Percentiles rank a stretch among this genome's conserved stretches.
These are phyloP conservation scores for Bretschneidera sinensis DNA, from an alignment of 345 rosid species.

Conservation along the genomic window DNA sequence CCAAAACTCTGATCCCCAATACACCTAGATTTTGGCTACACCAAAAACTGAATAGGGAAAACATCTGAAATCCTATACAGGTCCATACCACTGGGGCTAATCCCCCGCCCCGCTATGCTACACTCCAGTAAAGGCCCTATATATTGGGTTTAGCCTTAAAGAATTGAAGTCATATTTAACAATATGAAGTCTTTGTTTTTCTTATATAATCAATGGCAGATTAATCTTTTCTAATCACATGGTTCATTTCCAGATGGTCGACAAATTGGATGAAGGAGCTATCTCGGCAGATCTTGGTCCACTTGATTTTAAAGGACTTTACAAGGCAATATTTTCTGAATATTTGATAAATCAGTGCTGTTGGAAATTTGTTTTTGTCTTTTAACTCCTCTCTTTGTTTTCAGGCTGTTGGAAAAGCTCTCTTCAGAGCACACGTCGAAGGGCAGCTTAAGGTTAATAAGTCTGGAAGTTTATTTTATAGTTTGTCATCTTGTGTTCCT, in stretches of 20 bases:
- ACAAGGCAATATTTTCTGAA: slow-evolving; percentile 53
- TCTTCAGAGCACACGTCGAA: slow-evolving; percentile 94
- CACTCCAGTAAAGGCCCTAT: no score
- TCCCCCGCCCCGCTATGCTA: no score
- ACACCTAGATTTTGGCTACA: no score
- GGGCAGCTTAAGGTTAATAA: slow-evolving; percentile 85
- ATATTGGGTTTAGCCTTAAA: no score
- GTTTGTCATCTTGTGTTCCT: neutral
- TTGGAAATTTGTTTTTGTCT: slow-evolving; percentile 10
- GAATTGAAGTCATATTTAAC: no score
- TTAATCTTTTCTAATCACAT: slow-evolving; percentile 9
- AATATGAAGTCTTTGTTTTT: no score
- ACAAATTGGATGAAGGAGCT: slow-evolving; percentile 83
- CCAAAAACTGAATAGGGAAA: no score
- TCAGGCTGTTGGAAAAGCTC: slow-evolving; percentile 96
- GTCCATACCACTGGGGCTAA: no score
- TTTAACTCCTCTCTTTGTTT: slow-evolving; percentile 22
- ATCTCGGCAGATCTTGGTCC: slow-evolving; percentile 68
- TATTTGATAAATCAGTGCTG: slow-evolving; percentile 9
- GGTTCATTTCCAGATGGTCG: slow-evolving; percentile 71
- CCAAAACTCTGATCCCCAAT: no score
- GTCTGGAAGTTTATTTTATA: neutral
- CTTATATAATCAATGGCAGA: no score
- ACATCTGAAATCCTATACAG: no score
- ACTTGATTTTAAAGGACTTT: slow-evolving; percentile 80